Evolutionary conservation across 805 yeast species (phyloP), one percentile per base, ranked within the genome.

Genomic region (Starmerella tilneyi): DNA sequence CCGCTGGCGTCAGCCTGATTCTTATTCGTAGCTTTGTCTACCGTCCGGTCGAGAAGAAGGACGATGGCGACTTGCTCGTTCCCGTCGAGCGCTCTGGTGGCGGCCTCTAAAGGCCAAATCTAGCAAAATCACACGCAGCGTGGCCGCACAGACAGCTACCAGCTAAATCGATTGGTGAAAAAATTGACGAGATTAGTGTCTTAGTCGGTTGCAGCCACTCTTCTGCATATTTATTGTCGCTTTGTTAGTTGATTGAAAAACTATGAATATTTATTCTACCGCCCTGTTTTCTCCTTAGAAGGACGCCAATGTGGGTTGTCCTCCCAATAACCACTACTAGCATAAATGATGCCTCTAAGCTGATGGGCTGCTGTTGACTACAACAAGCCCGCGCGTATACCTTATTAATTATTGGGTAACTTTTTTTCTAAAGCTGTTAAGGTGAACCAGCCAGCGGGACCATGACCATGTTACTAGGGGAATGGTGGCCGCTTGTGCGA

Each of bases 71-170:
- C 51, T 43, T 56, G 27, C 53, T 58, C 12, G 66, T 62, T 26
- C 53, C 64, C 29, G 66, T 62, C 28, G 66, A 62, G 48, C 58
- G 64, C 46, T 61, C 65, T 30, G 66, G 66, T 22, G 66, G 66
- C 23, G 66, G 66, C 16, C 49, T 62, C 41, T 62, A 54, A 51
- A 13, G 12, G 11, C 11, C n/a, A n/a, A n/a, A n/a, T n/a, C n/a
- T n/a, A n/a, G n/a, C n/a, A n/a, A n/a, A n/a, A n/a, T n/a, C n/a
- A n/a, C n/a, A 8, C 11, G 11, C 8, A 24, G 11, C 27, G 27
- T 8, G 8, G 27, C 27, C 27, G 27, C 11, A 11, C 27, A 24
- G 27, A 8, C 27, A 8, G 27, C 27, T n/a, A n/a, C n/a, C n/a
- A n/a, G n/a, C n/a, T n/a, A n/a, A n/a, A n/a, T n/a, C n/a, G n/a